Conservation (phyloP, 164 flowering plant genomes). For the Piper longum region DNA sequence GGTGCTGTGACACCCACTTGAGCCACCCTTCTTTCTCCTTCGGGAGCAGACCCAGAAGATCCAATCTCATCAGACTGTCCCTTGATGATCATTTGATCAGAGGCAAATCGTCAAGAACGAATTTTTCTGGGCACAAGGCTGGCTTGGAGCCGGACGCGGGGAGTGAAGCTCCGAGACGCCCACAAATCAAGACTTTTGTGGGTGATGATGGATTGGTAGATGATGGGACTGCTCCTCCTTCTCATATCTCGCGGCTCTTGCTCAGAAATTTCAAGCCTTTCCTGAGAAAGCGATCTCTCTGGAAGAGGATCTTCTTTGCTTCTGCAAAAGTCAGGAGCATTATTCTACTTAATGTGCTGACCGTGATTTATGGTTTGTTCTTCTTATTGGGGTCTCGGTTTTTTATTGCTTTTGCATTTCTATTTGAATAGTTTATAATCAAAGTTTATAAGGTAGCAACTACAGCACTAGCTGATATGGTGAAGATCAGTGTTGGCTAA, state of each 20-base stretch:
- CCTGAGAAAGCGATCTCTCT: conserved; percentile 29
- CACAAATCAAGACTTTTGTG: conserved; percentile 1
- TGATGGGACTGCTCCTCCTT: neutral
- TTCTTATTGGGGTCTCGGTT: neutral
- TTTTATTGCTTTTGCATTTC: too few species aligned
- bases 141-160: neutral
- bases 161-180: conserved; percentile 1
- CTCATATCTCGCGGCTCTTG: neutral
- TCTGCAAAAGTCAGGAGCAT: conserved; percentile 64
- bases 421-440: too few species aligned
- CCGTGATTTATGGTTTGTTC: conserved; percentile 44
- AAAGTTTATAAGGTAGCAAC: too few species aligned
- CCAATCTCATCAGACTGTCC: conserved; percentile 11
- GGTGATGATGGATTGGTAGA: neutral
- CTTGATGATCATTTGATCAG: conserved; percentile 7
- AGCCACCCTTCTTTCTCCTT: conserved; percentile 1
- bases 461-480: too few species aligned
- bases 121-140: neutral
- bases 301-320: conserved; percentile 57
- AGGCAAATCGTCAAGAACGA: neutral
- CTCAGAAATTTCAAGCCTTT: neutral
- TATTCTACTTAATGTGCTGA: conserved; percentile 56
- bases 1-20: conserved; percentile 9
- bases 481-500: too few species aligned
- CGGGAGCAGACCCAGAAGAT: conserved; percentile 5